Evolutionary conservation across 345 rosid species (phyloP), one percentile per base, ranked within the genome.

Genomic region (Camelina neglecta): DNA sequence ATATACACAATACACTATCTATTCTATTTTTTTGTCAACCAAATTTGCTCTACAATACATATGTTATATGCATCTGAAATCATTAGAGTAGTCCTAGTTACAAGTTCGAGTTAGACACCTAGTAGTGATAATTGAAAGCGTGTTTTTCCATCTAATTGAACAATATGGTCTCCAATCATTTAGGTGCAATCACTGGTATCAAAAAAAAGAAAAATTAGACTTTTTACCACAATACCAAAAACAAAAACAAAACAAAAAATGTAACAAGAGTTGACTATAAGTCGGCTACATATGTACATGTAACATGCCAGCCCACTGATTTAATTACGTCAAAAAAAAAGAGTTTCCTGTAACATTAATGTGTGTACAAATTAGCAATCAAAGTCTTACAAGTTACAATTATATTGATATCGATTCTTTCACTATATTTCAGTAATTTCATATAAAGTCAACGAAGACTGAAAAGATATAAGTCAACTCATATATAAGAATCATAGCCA

Each of bases 381-480:
- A 42, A 42, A 42, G 47, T 26, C 31, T 26, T 26, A 26, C 12
- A 42, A 42, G 47, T 12, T 35, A 26, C 31, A 26, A 26, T n/a
- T 26, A 33, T 33, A 5, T 33, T 33, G 36, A 33, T 5, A 33
- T 33, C 36, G 36, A 33, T 41, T 26, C 47, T 44, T 44, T 3
- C 12, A 44, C 1, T 12, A 8, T 53, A 11, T 53, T 23, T n/a
- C n/a, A 23, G 2, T 10, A 23, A 10, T 11, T 47, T 47, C 20
- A 48, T n/a, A 48, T n/a, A 48, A 26, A 26, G 44, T 59, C 44
- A 59, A 35, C 63, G 63, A n/a, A 58, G 42, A 58, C 62, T 2
- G 2, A 33, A 24, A 58, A 35, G 13, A 16, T 58, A 36, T 15
- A 12, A 58, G 42, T 58, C 62, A 58, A 58, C 23, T 61, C 33